phyloP scores from a whole-genome alignment of 2,329 filamentous ascomycete genomes.

The Colletotrichum tofieldiae region DNA sequence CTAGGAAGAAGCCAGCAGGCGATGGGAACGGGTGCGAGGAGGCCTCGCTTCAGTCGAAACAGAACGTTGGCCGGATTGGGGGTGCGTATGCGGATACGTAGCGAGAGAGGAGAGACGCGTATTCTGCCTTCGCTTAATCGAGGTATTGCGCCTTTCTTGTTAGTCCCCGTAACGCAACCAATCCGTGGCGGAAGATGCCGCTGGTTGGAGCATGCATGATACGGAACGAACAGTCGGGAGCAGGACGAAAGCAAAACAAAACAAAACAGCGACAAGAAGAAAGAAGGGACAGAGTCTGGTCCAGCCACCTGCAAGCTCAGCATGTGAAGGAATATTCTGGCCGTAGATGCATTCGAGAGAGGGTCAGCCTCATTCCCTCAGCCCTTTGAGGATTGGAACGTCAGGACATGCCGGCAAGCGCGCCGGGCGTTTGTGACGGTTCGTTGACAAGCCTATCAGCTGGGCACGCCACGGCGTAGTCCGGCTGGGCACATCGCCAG shows the following conservation, averaged over 20 bases:
- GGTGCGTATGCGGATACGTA: constrained; percentile 12
- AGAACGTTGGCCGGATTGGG: neutral
- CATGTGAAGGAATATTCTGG: constrained; percentile 18
- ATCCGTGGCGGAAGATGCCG: constrained; percentile 27
- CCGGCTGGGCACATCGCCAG: constrained; percentile 27
- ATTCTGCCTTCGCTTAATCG: constrained; percentile 35
- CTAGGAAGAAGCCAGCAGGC: constrained; percentile 8
- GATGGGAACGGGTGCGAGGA: neutral
- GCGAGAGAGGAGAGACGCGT: constrained; percentile 25
- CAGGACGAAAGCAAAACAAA: constrained; percentile 5
- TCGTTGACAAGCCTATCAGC: constrained; percentile 37
- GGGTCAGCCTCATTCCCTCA: constrained; percentile 20
- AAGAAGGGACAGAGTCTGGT: neutral
- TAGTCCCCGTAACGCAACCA: neutral
- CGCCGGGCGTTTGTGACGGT: constrained; percentile 11
- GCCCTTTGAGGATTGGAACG: constrained; percentile 10
- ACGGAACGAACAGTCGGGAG: neutral
- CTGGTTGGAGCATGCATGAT: neutral
- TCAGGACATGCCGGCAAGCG: neutral
- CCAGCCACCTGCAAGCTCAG: constrained; percentile 7
- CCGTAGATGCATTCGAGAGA: neutral
- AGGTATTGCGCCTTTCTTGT: constrained; percentile 20
- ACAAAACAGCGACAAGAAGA: constrained; percentile 1
- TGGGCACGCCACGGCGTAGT: constrained; percentile 27
- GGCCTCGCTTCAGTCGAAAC: constrained; percentile 15